Conservation (phyloP, 352 stramenopile species). For the Globisporangium barbulae region DNA sequence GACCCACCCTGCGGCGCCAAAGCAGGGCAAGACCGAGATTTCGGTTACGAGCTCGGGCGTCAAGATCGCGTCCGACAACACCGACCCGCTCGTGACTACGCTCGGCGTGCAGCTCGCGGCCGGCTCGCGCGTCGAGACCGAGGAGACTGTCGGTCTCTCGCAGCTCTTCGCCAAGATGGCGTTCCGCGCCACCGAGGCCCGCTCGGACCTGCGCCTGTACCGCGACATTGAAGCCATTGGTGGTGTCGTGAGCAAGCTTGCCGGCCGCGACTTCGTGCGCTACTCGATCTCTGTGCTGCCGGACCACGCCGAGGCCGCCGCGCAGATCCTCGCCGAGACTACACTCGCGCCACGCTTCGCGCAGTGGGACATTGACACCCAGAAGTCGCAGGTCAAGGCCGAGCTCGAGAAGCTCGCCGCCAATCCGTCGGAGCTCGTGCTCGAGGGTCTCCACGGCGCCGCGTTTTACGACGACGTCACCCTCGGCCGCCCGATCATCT, state of each 20-base stretch:
- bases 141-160: constrained; percentile 69
- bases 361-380: constrained; percentile 70
- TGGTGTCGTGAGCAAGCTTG: constrained; percentile 53
- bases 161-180: constrained; percentile 83
- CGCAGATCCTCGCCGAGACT: constrained; percentile 76
- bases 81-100: constrained; percentile 41
- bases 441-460: constrained; percentile 63
- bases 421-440: constrained; percentile 43
- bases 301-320: constrained; percentile 58
- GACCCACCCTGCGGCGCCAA: constrained; percentile 29
- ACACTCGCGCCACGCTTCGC: constrained; percentile 74
- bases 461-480: constrained; percentile 81
- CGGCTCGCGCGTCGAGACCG: constrained; percentile 58
- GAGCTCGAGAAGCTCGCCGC: constrained; percentile 43
- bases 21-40: constrained; percentile 30
- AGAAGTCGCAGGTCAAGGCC: constrained; percentile 63
- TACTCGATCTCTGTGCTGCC: constrained; percentile 78
- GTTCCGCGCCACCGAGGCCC: constrained; percentile 68
- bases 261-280: constrained; percentile 70
- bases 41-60: constrained; percentile 49
- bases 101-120: constrained; percentile 64
- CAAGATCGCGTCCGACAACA: constrained; percentile 58
- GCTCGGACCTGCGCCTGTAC: constrained; percentile 80
- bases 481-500: constrained; percentile 51
- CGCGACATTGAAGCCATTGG: constrained; percentile 82